A percentile compares a stretch with the other conserved stretches of the same genome.
phyloP scores from a whole-genome alignment of 2,329 filamentous ascomycete species.

The Paecilomyces variotii region DNA sequence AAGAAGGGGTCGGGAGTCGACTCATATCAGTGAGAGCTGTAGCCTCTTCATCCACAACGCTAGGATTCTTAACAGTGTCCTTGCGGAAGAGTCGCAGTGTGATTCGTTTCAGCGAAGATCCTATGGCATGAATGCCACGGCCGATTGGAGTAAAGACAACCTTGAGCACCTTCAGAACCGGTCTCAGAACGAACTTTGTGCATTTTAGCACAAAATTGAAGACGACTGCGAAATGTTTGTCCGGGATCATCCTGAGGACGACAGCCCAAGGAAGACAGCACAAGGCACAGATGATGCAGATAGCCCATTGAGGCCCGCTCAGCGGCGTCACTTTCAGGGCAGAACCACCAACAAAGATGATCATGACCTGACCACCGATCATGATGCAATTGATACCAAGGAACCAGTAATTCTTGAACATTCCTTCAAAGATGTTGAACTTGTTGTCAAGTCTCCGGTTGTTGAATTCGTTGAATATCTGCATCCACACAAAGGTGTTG shows the following conservation, averaged over 20 bases:
- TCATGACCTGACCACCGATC: conserved; percentile 81
- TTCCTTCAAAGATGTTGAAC: conserved; percentile 91
- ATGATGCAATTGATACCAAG: conserved; percentile 77
- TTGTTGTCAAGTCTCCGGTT: conserved; percentile 90
- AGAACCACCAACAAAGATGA: conserved; percentile 74
- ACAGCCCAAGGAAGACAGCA: conserved; percentile 81
- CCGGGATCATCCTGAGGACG: conserved; percentile 73
- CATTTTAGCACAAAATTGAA: conserved; percentile 45
- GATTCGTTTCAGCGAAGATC: conserved; percentile 17
- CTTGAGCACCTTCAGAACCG: conserved; percentile 23
- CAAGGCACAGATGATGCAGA: conserved; percentile 74
- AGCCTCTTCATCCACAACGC: conserved; percentile 11
- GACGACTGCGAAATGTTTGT: conserved; percentile 40
- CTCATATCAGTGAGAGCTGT: conserved; percentile 6
- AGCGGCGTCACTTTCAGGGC: conserved; percentile 70
- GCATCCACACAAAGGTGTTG: conserved; percentile 99
- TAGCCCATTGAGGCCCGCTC: conserved; percentile 72
- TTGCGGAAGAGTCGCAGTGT: conserved; percentile 12
- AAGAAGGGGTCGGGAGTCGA: conserved; percentile 9
- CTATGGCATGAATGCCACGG: conserved; percentile 14
- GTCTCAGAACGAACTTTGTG: conserved; percentile 45
- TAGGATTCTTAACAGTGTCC: conserved; percentile 2
- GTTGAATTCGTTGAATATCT: conserved; percentile 98
- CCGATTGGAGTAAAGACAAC: conserved; percentile 22
- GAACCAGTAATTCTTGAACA: conserved; percentile 82